Base-by-base conservation (phyloP, 2,329 filamentous ascomycete species). In the Scleromitrula shiraiana region DNA sequence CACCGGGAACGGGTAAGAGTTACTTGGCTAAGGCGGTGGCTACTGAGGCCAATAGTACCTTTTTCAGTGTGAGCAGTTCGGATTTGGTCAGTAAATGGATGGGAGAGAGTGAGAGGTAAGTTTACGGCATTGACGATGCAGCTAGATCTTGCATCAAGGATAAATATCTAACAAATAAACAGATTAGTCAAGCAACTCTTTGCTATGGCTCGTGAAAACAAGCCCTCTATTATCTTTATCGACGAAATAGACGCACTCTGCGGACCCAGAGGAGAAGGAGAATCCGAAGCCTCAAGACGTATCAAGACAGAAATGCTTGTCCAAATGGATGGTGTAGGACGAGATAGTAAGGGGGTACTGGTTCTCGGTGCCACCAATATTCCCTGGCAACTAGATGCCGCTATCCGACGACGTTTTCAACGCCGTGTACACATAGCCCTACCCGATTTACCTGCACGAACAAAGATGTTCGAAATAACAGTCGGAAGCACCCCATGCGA, bases 31-130 rank as follows among this genome's bases (percentile, higher is more conserved):
- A 97, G 68, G 93, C 93, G 2, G 91, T 98, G 42, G 93, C 93
- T 45, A 98, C 93, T 15, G 93, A 98, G 69, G 93, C 93, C 50
- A 97, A 98, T 68, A 96, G 90, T 68, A 97, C 93, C 3, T 98
- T 98, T 66, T 98, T 98, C 77, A 96, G 89, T 63, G 91, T 98
- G 57, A 95, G 88, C 70, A 95, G 88, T 75, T 95, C 88, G 64
- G 93, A 98, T 66, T 68, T 98, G 67, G 93, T 98, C 52, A 95
- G 88, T 67, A 98, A 98, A 66, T 98, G 93, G 93, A 98, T 98
- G 93, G 93, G 93, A 72, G 93, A 98, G 70, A 94, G 87, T 74
- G 93, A 98, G 80, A 81, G 89, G 88, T 94, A 71, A 41, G 74
- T 59, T 17, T 22, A n/a, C n/a, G 14, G 29, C 2, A 32, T 15